Base-by-base conservation (phyloP, 2,329 filamentous ascomycete genomes). In the Exutisphaerella laricina region DNA sequence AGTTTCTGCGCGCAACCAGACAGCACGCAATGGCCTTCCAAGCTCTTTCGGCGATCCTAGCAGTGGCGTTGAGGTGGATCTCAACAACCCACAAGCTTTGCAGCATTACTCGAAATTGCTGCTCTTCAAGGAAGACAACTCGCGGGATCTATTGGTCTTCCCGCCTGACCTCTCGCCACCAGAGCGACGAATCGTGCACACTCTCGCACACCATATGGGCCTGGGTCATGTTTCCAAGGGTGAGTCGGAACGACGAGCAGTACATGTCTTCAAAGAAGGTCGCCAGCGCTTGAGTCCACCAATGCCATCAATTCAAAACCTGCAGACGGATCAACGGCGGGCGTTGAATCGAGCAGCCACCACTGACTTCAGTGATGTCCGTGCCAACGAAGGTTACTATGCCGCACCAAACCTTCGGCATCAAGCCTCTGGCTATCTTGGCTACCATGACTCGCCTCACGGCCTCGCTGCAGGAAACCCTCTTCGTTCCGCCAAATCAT, bases 301-400 rank as follows among this genome's bases (percentile, higher is more conserved):
- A 1, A 69, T 79, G 62, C 71, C 73, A n/a, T 72, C 76, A 37
- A 82, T 71, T 72, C 82, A 72, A 58, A 80, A 80, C 43, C 82
- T 85, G 45, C 79, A 80, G 16, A 87, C 94, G 51, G 80, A 85
- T 43, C 82, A 88, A 56, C 83, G 90, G 54, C 85, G 90, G 48
- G 85, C 84, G 4, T 72, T 98, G 25, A 95, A 88, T 69, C 84
- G 92, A 50, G 89, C 92, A 12, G 92, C 92, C n/a, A 97, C 92
- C 2, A 95, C 94, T 54, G 92, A 97, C 66, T 97, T 97, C 66
- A 88, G 86, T 53, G 84, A 88, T 50, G 80, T 85, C 39, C 78
- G 85, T 41, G 84, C 84, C 49, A 82, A 84, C 16, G 82, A 81
- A 14, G 80, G 78, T 53, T 84, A 84, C 53, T 90, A 88, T 53